Percentiles rank a stretch among this genome's conserved stretches.
phyloP scores from a whole-genome alignment of 2,329 filamentous ascomycete genomes.

The Cercospora sesami region DNA sequence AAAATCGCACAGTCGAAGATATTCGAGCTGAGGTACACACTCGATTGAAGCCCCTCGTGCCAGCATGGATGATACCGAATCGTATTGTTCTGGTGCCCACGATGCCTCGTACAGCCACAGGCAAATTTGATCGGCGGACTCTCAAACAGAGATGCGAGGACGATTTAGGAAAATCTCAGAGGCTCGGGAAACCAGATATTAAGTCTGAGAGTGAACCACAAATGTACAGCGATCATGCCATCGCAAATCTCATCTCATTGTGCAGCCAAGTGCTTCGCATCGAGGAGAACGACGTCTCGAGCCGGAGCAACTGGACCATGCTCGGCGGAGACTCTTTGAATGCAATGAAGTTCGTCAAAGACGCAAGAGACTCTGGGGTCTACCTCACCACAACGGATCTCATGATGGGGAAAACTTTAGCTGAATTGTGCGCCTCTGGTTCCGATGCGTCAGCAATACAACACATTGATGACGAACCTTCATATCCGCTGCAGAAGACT shows the following conservation, averaged over 20 bases:
- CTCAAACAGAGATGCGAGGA: neutral
- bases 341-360: neutral
- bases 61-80: too few species aligned
- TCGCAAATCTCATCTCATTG: neutral
- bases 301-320: neutral
- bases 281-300: neutral
- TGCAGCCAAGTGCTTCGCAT: neutral
- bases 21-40: neutral
- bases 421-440: neutral
- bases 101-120: too few species aligned
- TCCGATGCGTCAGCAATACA: neutral
- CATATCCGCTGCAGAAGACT: neutral
- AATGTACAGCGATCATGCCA: too few species aligned
- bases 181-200: neutral
- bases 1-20: neutral
- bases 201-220: too few species aligned
- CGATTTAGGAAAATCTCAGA: neutral
- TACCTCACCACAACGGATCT: neutral
- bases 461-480: neutral
- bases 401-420: neutral
- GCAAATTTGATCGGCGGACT: too few species aligned
- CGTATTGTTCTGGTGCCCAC: too few species aligned
- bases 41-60: too few species aligned
- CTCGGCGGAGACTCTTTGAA: neutral
- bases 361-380: neutral